phyloP scores from a whole-genome alignment of 306 rosid genomes.

The Vigna angularis region DNA sequence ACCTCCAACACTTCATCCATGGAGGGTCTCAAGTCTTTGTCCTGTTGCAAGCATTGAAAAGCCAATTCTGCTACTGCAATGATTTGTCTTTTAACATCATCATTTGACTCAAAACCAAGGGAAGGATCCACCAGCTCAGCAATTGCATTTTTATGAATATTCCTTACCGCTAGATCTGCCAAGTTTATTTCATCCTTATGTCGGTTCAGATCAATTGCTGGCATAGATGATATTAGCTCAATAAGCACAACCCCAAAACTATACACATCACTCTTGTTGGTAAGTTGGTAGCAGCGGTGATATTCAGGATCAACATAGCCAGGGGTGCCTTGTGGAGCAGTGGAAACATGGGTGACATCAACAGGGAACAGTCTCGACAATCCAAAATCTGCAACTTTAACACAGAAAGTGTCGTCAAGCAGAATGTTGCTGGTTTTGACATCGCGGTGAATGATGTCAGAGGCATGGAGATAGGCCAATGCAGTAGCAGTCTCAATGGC shows the following conservation, averaged over 20 bases:
- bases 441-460: conserved; percentile 70
- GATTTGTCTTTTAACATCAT: conserved; percentile 50
- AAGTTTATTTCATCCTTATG: conserved; percentile 67
- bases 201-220: conserved; percentile 68
- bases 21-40: conserved; percentile 71
- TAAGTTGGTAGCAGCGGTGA: conserved; percentile 66
- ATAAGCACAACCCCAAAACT: conserved; percentile 76
- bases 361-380: conserved; percentile 62
- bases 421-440: conserved; percentile 78
- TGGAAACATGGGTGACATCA: conserved; percentile 70
- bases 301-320: conserved; percentile 80
- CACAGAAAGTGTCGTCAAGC: conserved; percentile 56
- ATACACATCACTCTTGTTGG: conserved; percentile 80
- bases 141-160: conserved; percentile 54
- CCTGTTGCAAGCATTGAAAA: conserved; percentile 67
- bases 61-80: conserved; percentile 65
- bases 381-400: conserved; percentile 85
- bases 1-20: conserved; percentile 65
- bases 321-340: conserved; percentile 77
- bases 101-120: conserved; percentile 58
- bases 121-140: conserved; percentile 62
- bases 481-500: conserved; percentile 74
- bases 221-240: conserved; percentile 74
- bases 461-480: conserved; percentile 73
- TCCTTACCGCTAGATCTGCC: conserved; percentile 62